phyloP scores from a whole-genome alignment of 1,284 basidiomycete genomes.

The Cystobasidium sp. region DNA sequence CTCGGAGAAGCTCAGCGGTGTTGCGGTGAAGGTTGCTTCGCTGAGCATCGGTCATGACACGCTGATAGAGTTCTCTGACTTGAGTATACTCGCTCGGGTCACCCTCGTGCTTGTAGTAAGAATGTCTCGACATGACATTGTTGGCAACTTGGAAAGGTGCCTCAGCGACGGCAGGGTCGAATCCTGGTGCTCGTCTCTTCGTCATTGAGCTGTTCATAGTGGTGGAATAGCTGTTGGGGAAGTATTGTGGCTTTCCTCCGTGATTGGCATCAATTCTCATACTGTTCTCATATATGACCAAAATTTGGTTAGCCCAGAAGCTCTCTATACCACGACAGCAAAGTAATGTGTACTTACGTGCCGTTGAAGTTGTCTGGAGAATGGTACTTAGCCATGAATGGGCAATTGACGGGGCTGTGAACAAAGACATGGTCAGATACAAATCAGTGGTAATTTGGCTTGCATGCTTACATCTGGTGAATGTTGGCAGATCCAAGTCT shows the following conservation, averaged over 20 bases:
- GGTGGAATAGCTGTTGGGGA: slow-evolving; percentile 56
- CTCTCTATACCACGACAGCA: too few species aligned
- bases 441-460: neutral
- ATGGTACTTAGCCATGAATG: slow-evolving; percentile 47
- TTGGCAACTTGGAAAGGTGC: slow-evolving; percentile 54
- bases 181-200: slow-evolving; percentile 53
- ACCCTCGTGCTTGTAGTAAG: slow-evolving; percentile 56
- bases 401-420: slow-evolving; percentile 50
- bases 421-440: slow-evolving; percentile 48
- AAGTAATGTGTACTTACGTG: slow-evolving; percentile 8
- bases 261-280: slow-evolving; percentile 56
- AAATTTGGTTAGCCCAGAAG: too few species aligned
- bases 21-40: slow-evolving; percentile 55
- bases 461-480: slow-evolving; percentile 53
- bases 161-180: slow-evolving; percentile 52
- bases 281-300: neutral
- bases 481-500: slow-evolving; percentile 55
- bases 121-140: slow-evolving; percentile 55
- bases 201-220: slow-evolving; percentile 44
- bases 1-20: slow-evolving; percentile 53
- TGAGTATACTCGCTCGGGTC: slow-evolving; percentile 55
- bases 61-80: slow-evolving; percentile 52
- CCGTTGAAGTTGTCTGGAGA: slow-evolving; percentile 56
- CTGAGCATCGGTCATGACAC: slow-evolving; percentile 54
- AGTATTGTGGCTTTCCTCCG: slow-evolving; percentile 54